Evolutionary conservation across 192 early-diverging fungal species (phyloP).

Genomic region (Physocladia obscura): DNA sequence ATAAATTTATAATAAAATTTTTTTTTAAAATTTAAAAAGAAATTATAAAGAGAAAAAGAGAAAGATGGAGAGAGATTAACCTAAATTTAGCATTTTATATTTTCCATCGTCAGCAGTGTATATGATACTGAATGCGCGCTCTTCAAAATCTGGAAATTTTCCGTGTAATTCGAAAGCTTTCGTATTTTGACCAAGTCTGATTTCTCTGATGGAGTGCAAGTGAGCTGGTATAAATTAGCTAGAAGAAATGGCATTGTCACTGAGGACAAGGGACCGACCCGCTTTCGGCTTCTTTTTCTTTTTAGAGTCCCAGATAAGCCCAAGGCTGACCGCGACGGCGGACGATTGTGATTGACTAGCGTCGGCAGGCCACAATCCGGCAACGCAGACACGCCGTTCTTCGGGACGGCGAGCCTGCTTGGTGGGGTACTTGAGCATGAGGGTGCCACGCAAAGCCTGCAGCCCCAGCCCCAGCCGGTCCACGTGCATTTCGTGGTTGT

Average conservation of each 20-base stretch:
- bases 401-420: slow-evolving; percentile 39
- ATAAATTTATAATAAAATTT: background rate
- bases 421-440: slow-evolving; percentile 50
- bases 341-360: background rate
- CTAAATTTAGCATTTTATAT: slow-evolving; percentile 57
- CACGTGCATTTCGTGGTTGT: no score
- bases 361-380: slow-evolving; percentile 34
- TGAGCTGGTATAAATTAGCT: slow-evolving; percentile 34
- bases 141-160: slow-evolving; percentile 41
- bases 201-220: slow-evolving; percentile 50
- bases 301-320: slow-evolving; percentile 34
- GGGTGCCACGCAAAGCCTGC: no score
- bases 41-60: slow-evolving; percentile 1
- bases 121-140: slow-evolving; percentile 52
- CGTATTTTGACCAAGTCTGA: slow-evolving; percentile 59
- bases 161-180: slow-evolving; percentile 52
- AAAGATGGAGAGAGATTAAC: slow-evolving; percentile 11
- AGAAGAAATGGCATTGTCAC: background rate
- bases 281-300: slow-evolving; percentile 46
- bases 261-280: slow-evolving; percentile 2
- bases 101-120: slow-evolving; percentile 40
- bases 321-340: no score
- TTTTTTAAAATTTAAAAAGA: background rate
- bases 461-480: no score
- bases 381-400: slow-evolving; percentile 39